Evolutionary conservation across 1,284 basidiomycete genomes (phyloP), one percentile per base, ranked within the genome.

Genomic region (Ganoderma resinaceum): DNA sequence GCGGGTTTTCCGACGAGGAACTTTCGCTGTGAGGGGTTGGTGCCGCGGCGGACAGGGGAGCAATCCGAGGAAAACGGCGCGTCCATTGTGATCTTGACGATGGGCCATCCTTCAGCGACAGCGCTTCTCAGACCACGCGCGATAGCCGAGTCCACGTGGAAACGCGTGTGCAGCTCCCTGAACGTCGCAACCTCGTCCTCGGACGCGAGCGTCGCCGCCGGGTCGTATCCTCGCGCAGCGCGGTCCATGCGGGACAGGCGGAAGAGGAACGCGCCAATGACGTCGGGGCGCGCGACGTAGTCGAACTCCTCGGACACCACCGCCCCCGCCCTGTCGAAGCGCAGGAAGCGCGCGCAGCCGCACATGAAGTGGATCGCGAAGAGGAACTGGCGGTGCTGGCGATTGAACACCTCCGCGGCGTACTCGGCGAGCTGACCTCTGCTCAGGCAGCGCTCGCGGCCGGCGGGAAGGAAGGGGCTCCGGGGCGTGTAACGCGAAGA

Each of bases 261-360:
- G 23, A 42, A 55, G 33, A 66, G 35, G 29, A 60, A 52, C 33
- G 16, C 3, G 11, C 42, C 58, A 4, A 66, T 23, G 33, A 40
- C 5, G 35, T 38, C 20, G 4, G 64, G 58, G 16, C 12, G 18
- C 12, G 29, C 29, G 26, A 61, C 23, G 59, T 66, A 66, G 58
- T 66, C 42, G 64, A 66, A 66, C 33, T 42, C 23, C 14, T 60
- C n/a, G 37, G 64, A 66, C 1, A 66, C 58, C 2, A 66, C 35
- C 1, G 58, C 64, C 20, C 58, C 59, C 31, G 46, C 14, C 18
- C 58, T 40, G 37, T 66, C 58, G 33, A 38, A 66, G 29, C 64
- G 58, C 6, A 60, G 5, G 16, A 66, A 53, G 26, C 43, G 58
- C 2, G 64, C 64, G 18, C 38, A 31, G 23, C 38, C 42, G n/a